These are phyloP conservation scores for Ogataea ganodermae DNA, from an alignment of 805 yeast species.

Conservation along the genomic window DNA sequence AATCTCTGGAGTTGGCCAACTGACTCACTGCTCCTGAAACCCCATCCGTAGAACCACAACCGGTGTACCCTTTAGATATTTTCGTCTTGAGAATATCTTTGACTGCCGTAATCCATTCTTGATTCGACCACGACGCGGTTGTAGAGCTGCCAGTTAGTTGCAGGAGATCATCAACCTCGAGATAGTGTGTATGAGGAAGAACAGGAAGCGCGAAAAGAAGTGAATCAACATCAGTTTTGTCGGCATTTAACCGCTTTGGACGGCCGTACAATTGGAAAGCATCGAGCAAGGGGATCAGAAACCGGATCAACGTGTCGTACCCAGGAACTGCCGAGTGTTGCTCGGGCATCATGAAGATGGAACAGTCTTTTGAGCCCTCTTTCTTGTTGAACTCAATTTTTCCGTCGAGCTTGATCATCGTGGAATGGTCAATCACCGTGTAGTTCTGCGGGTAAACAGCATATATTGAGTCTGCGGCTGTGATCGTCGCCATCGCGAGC, in stretches of 20 bases:
- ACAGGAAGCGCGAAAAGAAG: constrained; percentile 82
- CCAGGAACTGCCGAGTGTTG: constrained; percentile 82
- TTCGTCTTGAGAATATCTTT: constrained; percentile 58
- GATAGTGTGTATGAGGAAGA: constrained; percentile 72
- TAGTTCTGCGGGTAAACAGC: constrained; percentile 93
- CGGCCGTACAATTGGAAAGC: constrained; percentile 81
- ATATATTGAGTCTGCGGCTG: constrained; percentile 67
- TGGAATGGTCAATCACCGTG: constrained; percentile 77
- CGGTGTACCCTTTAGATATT: constrained; percentile 62
- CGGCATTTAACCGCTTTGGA: constrained; percentile 73
- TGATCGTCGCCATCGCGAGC: constrained; percentile 76
- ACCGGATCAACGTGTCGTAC: constrained; percentile 80
- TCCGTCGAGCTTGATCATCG: constrained; percentile 89
- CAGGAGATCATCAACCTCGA: constrained; percentile 62
- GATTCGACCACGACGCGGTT: constrained; percentile 50
- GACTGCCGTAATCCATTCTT: constrained; percentile 61
- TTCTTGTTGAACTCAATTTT: constrained; percentile 59
- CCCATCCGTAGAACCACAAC: constrained; percentile 74
- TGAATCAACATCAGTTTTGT: constrained; percentile 64
- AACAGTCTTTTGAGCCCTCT: constrained; percentile 53
- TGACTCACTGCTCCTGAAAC: constrained; percentile 53
- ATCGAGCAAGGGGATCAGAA: constrained; percentile 73
- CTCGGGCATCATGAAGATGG: constrained; percentile 81
- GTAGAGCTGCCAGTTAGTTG: constrained; percentile 39
- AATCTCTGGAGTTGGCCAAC: constrained; percentile 26